These are phyloP conservation scores for Thielaviopsis ethacetica DNA, from an alignment of 2,329 filamentous ascomycete species.

Conservation along the genomic window DNA sequence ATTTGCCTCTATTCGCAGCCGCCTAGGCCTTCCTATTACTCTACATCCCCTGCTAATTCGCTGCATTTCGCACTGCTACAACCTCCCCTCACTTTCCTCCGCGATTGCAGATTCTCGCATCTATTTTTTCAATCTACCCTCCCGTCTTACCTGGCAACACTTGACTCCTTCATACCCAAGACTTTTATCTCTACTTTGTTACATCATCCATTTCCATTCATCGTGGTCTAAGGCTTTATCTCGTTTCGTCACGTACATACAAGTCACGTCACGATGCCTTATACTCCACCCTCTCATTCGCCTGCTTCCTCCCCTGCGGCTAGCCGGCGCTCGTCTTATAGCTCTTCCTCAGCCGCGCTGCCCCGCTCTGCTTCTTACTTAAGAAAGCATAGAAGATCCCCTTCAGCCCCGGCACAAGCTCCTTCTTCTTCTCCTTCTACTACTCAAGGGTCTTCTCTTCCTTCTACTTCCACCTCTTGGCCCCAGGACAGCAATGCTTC, in stretches of 20 bases:
- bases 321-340: constrained; percentile 41
- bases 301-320: constrained; percentile 42
- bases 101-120: neutral
- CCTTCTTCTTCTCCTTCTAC: constrained; percentile 1
- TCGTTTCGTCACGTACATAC: neutral
- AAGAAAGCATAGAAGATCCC: constrained; percentile 43
- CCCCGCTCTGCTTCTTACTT: constrained; percentile 52
- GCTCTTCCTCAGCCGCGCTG: constrained; percentile 33
- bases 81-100: neutral
- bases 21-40: neutral
- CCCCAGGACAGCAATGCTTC: constrained; percentile 7
- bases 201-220: neutral
- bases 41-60: neutral
- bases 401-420: constrained; percentile 21
- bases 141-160: neutral
- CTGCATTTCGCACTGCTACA: neutral
- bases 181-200: neutral
- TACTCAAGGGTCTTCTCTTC: constrained; percentile 7
- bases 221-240: neutral
- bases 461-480: constrained; percentile 3
- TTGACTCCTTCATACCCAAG: neutral
- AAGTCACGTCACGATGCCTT: constrained; percentile 46
- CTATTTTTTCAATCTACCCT: neutral
- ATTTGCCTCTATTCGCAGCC: neutral
- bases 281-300: constrained; percentile 63